These are phyloP conservation scores for Spergularia bocconei DNA, from an alignment of 148 eudicot genomes.

Conservation along the genomic window DNA sequence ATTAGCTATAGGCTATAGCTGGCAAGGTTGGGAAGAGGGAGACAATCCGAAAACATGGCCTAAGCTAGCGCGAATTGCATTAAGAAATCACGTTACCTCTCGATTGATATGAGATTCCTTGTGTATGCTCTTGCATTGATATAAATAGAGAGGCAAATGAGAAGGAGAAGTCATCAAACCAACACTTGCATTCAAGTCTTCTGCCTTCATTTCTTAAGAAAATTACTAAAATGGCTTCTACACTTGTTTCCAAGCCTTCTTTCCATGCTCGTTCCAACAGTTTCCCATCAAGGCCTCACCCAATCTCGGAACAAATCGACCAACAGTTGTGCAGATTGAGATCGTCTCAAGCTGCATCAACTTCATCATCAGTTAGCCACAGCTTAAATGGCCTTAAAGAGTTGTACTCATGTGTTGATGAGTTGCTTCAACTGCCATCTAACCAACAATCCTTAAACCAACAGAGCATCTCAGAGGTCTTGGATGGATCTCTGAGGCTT, in stretches of 20 bases:
- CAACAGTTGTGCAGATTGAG: constrained; percentile 33
- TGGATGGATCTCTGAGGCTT: constrained; percentile 41
- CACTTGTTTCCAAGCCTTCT: background rate
- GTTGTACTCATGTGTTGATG: constrained; percentile 29
- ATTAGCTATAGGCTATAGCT: constrained; percentile 20
- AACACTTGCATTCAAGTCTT: constrained; percentile 9
- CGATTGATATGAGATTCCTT: constrained; percentile 21
- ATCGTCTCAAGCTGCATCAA: constrained; percentile 36
- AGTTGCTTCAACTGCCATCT: constrained; percentile 33
- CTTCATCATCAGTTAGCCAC: constrained; percentile 37
- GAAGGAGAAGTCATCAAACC: constrained; percentile 20
- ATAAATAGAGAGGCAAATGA: constrained; percentile 13
- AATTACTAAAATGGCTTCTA: constrained; percentile 26
- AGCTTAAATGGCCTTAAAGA: constrained; percentile 33
- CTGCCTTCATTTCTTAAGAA: background rate
- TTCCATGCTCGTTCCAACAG: constrained; percentile 38
- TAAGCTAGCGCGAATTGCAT: background rate
- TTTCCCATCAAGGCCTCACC: constrained; percentile 38
- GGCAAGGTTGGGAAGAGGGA: constrained; percentile 25
- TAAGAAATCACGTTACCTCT: constrained; percentile 14
- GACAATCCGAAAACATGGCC: constrained; percentile 25
- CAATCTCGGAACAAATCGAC: constrained; percentile 22
- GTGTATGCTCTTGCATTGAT: constrained; percentile 19
- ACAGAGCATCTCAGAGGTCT: background rate
- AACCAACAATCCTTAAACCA: constrained; percentile 19